These are phyloP conservation scores for Aciculoconidium aculeatum DNA, from an alignment of 805 yeast genomes.

Conservation along the genomic window DNA sequence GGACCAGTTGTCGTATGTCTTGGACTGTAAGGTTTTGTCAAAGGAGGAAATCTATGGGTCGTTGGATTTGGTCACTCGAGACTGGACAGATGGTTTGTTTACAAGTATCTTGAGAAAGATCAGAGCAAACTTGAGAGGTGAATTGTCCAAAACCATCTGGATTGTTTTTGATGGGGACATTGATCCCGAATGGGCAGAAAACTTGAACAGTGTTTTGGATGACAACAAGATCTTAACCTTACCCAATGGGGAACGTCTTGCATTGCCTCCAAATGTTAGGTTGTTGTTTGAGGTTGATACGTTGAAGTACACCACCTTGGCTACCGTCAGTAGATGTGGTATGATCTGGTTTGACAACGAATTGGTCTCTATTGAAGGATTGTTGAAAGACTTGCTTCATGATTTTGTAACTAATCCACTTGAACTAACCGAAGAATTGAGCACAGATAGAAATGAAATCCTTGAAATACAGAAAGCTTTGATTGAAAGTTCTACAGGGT, in stretches of 20 bases:
- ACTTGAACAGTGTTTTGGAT: constrained; percentile 83
- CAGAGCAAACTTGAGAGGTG: constrained; percentile 53
- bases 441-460: constrained; percentile 4
- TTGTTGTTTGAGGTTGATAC: constrained; percentile 73
- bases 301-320: constrained; percentile 70
- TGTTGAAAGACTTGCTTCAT: constrained; percentile 11
- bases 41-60: constrained; percentile 66
- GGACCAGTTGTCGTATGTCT: constrained; percentile 36
- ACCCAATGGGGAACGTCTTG: constrained; percentile 83
- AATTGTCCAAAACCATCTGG: constrained; percentile 54
- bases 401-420: constrained; percentile 12
- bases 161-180: constrained; percentile 87
- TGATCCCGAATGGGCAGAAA: constrained; percentile 93
- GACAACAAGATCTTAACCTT: constrained; percentile 77
- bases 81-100: constrained; percentile 88
- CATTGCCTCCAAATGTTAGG: constrained; percentile 56
- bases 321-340: constrained; percentile 91
- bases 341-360: constrained; percentile 64
- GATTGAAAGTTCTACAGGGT: too few relatives aligned
- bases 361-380: constrained; percentile 13
- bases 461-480: constrained; percentile 11
- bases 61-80: constrained; percentile 71
- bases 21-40: constrained; percentile 72
- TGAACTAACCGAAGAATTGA: constrained; percentile 7
- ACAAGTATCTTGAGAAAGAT: constrained; percentile 61